These are phyloP conservation scores for Penicillium waksmanii DNA, from an alignment of 495 filamentous ascomycete species.

Conservation along the genomic window DNA sequence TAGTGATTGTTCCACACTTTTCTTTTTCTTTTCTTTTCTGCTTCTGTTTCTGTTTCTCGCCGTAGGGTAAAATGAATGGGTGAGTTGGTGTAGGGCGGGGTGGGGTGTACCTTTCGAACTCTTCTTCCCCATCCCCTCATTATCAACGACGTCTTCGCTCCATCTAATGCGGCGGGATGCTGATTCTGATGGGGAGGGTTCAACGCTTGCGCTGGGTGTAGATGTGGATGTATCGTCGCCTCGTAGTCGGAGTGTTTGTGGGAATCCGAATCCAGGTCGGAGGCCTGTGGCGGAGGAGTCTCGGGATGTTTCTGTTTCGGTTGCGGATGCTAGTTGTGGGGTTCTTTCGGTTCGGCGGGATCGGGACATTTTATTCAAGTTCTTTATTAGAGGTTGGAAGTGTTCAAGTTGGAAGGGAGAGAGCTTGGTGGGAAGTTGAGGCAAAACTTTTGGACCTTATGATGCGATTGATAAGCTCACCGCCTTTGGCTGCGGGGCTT, in stretches of 20 bases:
- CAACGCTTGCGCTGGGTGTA: background rate
- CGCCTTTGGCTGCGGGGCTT: slow-evolving; percentile 9
- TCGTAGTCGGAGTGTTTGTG: slow-evolving; percentile 37
- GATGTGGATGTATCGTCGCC: slow-evolving; percentile 30
- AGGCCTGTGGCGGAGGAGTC: slow-evolving; percentile 16
- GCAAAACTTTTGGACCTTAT: background rate
- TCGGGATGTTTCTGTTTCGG: slow-evolving; percentile 17
- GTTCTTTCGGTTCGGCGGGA: slow-evolving; percentile 27
- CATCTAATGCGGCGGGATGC: slow-evolving; percentile 71
- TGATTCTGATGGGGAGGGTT: no score
- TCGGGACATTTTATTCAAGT: slow-evolving; percentile 34
- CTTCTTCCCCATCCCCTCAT: slow-evolving; percentile 93
- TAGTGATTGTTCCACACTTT: background rate
- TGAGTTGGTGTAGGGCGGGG: background rate
- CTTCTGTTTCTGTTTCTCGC: no score
- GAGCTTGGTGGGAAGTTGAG: background rate
- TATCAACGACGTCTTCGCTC: slow-evolving; percentile 93
- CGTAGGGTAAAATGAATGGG: no score
- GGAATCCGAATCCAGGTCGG: background rate
- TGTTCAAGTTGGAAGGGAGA: background rate
- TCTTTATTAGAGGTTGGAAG: no score
- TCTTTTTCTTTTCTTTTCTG: background rate
- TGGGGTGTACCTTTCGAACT: slow-evolving; percentile 78
- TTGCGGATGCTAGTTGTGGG: slow-evolving; percentile 24
- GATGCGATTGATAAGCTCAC: slow-evolving; percentile 10